Evolutionary conservation across 352 stramenopile genomes (phyloP), one percentile per base, ranked within the genome.

Genomic region (Phytophthora colocasiae): DNA sequence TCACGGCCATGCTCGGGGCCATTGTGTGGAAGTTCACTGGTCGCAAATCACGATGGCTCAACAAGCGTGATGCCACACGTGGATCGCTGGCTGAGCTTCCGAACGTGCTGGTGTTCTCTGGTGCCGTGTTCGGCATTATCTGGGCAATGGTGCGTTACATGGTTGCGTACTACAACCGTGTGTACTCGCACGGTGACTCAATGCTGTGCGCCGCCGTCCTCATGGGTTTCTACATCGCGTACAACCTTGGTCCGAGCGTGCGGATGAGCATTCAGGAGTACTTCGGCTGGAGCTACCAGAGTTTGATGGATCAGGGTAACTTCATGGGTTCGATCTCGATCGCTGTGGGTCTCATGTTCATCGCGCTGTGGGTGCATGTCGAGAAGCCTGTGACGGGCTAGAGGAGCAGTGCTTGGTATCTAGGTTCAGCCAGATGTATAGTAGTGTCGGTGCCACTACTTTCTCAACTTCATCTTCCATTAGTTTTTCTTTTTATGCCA

Each of bases 281-380:
- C 71, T 95, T 95, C 65, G 87, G 87, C 56, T 95, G 87, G 87
- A 93, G 85, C 64, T 92, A 95, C 82, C 79, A 90, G 66, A 95
- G 87, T 76, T 66, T 95, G 55, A 93, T 89, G 75, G 87, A 95
- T 71, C 83, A 95, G 64, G 87, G 87, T 46, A 95, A 95, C 81
- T 92, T 95, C 48, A 87, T 95, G 72, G 87, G 87, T 64, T 88
- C 80, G 27, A 88, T 87, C 51, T 91, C 82, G 12, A 89, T 95
- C 51, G 85, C 87, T 3, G 77, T 93, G 47, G 87, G 85, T 24
- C 78, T 95, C 65, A 79, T 93, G 58, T 91, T 95, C 72, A 91
- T 95, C 63, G 79, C 86, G 48, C 69, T 93, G 32, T 95, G 87
- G 87, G 85, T 95, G 44, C 87, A 87, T 62, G 79, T 95, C 41